Conservation (phyloP, 1,284 basidiomycete species). For the Filobasidium uniguttulatum region DNA sequence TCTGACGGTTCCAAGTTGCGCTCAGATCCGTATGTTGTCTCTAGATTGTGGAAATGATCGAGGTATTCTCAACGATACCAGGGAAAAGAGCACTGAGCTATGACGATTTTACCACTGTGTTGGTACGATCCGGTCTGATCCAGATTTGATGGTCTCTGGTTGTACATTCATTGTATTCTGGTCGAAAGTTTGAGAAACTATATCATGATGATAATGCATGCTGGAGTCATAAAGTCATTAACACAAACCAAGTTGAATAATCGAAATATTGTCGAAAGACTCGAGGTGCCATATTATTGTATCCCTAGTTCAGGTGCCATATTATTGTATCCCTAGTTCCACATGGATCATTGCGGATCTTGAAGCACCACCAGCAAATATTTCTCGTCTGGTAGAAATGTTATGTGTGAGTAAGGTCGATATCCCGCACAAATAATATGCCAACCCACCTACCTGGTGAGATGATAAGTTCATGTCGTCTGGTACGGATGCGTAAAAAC, state of each 20-base stretch:
- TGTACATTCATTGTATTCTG: not conserved
- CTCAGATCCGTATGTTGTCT: no score
- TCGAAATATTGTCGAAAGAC: no score
- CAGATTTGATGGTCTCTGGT: constrained; percentile 7
- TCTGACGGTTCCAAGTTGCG: no score
- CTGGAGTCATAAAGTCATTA: no score
- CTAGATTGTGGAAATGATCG: constrained; percentile 36
- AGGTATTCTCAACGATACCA: constrained; percentile 33
- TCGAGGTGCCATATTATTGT: no score
- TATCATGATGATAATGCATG: no score
- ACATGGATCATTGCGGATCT: constrained; percentile 44
- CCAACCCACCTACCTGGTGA: constrained; percentile 57
- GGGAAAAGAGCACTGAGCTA: constrained; percentile 30
- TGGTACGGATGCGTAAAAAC: constrained; percentile 81
- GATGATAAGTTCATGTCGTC: constrained; percentile 82
- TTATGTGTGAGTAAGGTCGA: not conserved
- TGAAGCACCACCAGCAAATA: constrained; percentile 74
- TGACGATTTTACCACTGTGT: constrained; percentile 33
- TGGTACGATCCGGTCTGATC: constrained; percentile 30
- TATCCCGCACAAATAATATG: not conserved
- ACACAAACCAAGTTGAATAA: no score
- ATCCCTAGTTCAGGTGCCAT: no score
- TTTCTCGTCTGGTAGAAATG: constrained; percentile 48
- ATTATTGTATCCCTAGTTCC: no score
- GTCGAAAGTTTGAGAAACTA: no score